phyloP scores from a whole-genome alignment of 208 protist genomes.

The Leishmania tarentolae region DNA sequence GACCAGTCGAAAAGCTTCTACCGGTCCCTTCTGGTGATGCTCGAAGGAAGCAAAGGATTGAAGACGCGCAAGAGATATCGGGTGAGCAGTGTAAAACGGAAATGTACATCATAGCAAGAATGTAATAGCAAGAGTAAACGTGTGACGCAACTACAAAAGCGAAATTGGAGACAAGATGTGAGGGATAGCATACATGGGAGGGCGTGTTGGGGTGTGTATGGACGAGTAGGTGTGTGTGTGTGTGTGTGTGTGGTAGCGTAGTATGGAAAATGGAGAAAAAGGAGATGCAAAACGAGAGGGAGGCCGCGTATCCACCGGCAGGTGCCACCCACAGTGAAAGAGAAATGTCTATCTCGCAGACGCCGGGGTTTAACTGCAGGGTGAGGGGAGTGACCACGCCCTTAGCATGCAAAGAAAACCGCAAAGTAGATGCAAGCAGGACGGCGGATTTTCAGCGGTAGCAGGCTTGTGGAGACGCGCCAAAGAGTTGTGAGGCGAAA shows the following conservation, averaged over 20 bases:
- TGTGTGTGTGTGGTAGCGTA: background rate
- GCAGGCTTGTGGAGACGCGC: background rate
- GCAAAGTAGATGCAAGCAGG: background rate
- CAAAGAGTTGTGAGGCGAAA: background rate
- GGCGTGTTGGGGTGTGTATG: background rate
- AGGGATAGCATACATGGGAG: background rate
- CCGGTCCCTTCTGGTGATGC: background rate
- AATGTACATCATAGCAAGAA: no score
- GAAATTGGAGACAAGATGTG: background rate
- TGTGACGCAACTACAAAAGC: background rate
- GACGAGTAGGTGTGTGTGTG: background rate
- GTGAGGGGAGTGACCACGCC: background rate
- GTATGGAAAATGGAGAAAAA: background rate
- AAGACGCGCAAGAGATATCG: background rate
- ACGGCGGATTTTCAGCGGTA: background rate
- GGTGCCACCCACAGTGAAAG: background rate
- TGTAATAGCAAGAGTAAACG: background rate
- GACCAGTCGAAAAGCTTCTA: background rate
- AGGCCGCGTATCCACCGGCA: background rate
- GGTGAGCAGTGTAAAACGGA: background rate
- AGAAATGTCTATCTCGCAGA: background rate
- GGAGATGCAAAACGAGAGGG: background rate
- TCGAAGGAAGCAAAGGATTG: background rate
- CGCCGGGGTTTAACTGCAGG: background rate
- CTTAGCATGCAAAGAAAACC: background rate